Evolutionary conservation across 2,329 filamentous ascomycete species (phyloP).

Genomic region (Monosporascus ibericus): DNA sequence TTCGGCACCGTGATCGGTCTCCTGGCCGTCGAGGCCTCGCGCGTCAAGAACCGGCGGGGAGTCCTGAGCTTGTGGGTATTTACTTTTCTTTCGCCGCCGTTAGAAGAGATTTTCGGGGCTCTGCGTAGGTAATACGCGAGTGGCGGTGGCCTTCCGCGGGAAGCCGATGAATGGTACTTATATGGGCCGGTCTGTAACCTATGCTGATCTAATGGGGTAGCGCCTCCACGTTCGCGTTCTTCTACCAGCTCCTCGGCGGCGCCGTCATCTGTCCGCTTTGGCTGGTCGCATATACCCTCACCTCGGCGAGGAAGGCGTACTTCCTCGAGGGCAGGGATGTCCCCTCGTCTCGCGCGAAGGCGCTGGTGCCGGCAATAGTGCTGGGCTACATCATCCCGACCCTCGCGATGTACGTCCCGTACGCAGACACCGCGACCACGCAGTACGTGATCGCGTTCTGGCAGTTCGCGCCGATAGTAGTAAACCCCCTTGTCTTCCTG

Average conservation of each 20-base stretch:
- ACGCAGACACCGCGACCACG: neutral
- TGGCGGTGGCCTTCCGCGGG: too few species aligned
- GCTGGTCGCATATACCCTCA: neutral
- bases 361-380: slow-evolving; percentile 1
- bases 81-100: neutral
- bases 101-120: too few species aligned
- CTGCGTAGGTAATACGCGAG: too few species aligned
- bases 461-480: slow-evolving; percentile 1
- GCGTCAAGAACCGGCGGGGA: neutral
- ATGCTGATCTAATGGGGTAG: neutral
- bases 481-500: slow-evolving; percentile 1
- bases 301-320: neutral
- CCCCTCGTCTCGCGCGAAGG: neutral
- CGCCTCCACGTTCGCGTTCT: neutral
- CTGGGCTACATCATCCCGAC: slow-evolving; percentile 3
- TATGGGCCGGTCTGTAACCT: neutral
- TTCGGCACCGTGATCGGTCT: slow-evolving; percentile 2
- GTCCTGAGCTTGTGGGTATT: slow-evolving; percentile 1
- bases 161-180: neutral
- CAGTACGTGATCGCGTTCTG: slow-evolving; percentile 2
- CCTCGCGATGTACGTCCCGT: slow-evolving; percentile 1
- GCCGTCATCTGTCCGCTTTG: slow-evolving; percentile 2
- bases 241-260: slow-evolving; percentile 4
- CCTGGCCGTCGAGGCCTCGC: slow-evolving; percentile 1
- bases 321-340: neutral